Base-by-base conservation (phyloP, 2,329 filamentous ascomycete genomes). In the Ophioceras dolichostomum region DNA sequence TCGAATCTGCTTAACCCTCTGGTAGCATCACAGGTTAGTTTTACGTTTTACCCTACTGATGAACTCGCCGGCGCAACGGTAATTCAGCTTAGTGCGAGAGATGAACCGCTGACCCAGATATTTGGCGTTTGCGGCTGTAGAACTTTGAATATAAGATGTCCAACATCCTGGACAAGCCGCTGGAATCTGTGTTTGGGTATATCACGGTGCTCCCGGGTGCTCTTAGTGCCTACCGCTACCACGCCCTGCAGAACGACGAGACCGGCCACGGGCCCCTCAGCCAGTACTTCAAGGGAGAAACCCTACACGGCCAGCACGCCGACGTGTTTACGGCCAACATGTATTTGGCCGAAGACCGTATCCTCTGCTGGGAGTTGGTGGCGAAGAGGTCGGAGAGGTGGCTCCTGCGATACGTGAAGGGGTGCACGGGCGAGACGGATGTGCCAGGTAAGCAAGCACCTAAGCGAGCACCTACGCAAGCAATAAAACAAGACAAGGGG, bases 131-230 rank as follows among this genome's bases (percentile, higher is more conserved):
- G n/a, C n/a, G n/a, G n/a, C n/a, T n/a, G n/a, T n/a, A 98, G 52
- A 98, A 98, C 56, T 98, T 98, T 48, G 91, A 98, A 65, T 98
- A 98, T 68, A 98, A 98, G 61, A 95, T 98, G 86, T 94, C 87
- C 29, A 98, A 98, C 51, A 98, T 98, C 50, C 69, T 98, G 19
- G 91, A 98, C 57, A 98, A 98, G 59, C 91, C 91, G 0, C 67
- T 98, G 2, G 91, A 98, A 57, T 94, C 86, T 0, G 89, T 94
- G 1, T 98, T 98, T 56, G 91, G 91, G 2, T 98, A 96, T 55
- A 98, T 98, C 48, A 96, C 89, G 5, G 91, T 98, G 48, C 65
- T 98, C 45, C 93, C 91, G 0, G 93, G 91, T 59, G 91, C 91
- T 1, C 72, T 98, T 37, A 94, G 85, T 54, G 91, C 91, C 2